Conservation (phyloP, 192 early-diverging fungal genomes). For the Coemansia sp. region DNA sequence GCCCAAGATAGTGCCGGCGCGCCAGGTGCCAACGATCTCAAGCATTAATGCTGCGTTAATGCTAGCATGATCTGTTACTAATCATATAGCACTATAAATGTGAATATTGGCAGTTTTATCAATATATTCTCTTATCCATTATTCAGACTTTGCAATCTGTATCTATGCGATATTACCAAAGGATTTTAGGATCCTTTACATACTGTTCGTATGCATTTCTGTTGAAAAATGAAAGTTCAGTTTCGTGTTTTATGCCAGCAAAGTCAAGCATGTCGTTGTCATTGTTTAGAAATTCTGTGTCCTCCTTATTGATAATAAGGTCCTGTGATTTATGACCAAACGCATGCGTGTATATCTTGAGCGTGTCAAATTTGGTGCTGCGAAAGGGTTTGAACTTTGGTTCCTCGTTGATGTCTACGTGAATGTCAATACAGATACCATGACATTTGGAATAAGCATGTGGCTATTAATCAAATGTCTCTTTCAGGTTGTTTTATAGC, state of each 20-base stretch:
- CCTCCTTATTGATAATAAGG: slow-evolving; percentile 84
- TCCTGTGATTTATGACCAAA: slow-evolving; percentile 69
- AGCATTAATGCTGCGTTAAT: too few species aligned
- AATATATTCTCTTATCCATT: not conserved
- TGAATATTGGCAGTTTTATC: too few species aligned
- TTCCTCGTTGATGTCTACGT: slow-evolving; percentile 32
- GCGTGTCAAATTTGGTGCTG: slow-evolving; percentile 23
- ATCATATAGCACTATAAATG: too few species aligned
- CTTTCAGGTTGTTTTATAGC: not conserved
- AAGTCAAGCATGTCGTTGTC: slow-evolving; percentile 56
- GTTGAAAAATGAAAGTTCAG: slow-evolving; percentile 85
- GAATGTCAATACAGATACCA: not conserved
- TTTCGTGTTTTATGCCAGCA: slow-evolving; percentile 67
- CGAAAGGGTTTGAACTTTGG: slow-evolving; percentile 39
- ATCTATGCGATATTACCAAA: slow-evolving; percentile 61
- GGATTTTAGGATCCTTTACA: slow-evolving; percentile 75
- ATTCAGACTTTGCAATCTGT: not conserved
- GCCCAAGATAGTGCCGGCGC: too few species aligned
- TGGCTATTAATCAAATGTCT: not conserved
- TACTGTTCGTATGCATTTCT: slow-evolving; percentile 67
- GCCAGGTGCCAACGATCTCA: too few species aligned
- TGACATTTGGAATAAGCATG: not conserved
- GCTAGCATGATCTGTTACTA: too few species aligned
- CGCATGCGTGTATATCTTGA: slow-evolving; percentile 49
- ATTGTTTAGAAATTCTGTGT: slow-evolving; percentile 64